phyloP scores from a whole-genome alignment of 2,329 filamentous ascomycete species.

The Penicillium sp. region DNA sequence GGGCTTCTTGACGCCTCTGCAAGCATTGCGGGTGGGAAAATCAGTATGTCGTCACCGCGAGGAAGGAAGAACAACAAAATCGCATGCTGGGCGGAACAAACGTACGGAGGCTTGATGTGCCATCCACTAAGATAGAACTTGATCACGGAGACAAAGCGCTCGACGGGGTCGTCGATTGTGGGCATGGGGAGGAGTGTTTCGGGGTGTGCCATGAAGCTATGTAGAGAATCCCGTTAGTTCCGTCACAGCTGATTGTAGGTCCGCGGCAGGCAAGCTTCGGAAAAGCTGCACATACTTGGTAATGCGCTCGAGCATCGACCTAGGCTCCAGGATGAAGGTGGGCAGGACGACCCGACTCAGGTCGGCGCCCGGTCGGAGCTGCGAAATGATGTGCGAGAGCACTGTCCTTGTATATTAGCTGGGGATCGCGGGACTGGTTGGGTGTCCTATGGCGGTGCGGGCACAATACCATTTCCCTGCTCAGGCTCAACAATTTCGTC shows the following conservation, averaged over 20 bases:
- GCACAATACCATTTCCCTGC: conserved; percentile 78
- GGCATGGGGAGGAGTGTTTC: conserved; percentile 91
- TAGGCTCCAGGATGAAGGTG: conserved; percentile 96
- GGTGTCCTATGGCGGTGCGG: neutral
- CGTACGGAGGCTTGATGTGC: conserved; percentile 97
- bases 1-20: conserved; percentile 94
- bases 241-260: neutral
- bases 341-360: conserved; percentile 91
- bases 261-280: neutral
- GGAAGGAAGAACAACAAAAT: neutral
- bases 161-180: conserved; percentile 80
- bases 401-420: conserved; percentile 56
- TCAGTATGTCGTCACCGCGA: conserved; percentile 3
- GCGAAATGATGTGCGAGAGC: conserved; percentile 94
- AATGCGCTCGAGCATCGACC: conserved; percentile 97
- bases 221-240: conserved; percentile 2
- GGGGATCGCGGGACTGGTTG: neutral
- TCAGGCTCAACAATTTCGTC: conserved; percentile 88
- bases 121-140: conserved; percentile 98
- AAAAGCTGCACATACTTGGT: conserved; percentile 73
- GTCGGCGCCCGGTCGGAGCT: conserved; percentile 92
- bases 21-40: neutral
- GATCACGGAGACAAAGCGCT: conserved; percentile 91
- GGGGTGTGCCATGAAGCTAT: conserved; percentile 98
- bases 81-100: conserved; percentile 30